These are phyloP conservation scores for Neurospora discreta DNA, from an alignment of 495 filamentous ascomycete species.

Conservation along the genomic window DNA sequence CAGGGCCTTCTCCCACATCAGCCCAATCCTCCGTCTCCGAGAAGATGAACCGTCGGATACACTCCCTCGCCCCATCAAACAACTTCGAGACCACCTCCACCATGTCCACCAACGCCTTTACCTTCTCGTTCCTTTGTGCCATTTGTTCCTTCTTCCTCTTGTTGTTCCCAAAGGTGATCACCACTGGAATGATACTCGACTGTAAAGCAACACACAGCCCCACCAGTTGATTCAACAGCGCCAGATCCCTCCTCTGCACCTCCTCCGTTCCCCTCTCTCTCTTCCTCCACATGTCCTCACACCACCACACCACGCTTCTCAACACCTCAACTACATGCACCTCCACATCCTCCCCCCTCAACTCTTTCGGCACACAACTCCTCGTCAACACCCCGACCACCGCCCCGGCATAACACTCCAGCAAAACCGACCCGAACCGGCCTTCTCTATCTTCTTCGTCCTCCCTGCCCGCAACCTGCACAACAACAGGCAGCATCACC, in stretches of 20 bases:
- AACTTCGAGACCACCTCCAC: neutral
- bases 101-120: neutral
- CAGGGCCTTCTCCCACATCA: neutral
- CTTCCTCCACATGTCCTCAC: neutral
- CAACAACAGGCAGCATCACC: slow-evolving; percentile 32
- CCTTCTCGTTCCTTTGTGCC: neutral
- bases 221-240: neutral
- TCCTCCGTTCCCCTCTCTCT: neutral
- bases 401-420: slow-evolving; percentile 29
- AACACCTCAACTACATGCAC: slow-evolving; percentile 12
- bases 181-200: neutral
- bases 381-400: slow-evolving; percentile 14
- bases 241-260: neutral
- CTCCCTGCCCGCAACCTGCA: slow-evolving; percentile 13
- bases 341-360: slow-evolving; percentile 15
- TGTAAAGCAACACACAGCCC: neutral
- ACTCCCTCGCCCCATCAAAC: neutral
- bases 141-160: neutral
- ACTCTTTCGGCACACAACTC: slow-evolving; percentile 16
- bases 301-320: slow-evolving; percentile 10
- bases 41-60: neutral
- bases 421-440: slow-evolving; percentile 12
- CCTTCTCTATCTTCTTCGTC: neutral
- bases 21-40: neutral
- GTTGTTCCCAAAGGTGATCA: neutral